A percentile compares a stretch with the other conserved stretches of the same genome.
phyloP scores from a whole-genome alignment of 176 grass and related monocot species.

The Zoysia pacifica region DNA sequence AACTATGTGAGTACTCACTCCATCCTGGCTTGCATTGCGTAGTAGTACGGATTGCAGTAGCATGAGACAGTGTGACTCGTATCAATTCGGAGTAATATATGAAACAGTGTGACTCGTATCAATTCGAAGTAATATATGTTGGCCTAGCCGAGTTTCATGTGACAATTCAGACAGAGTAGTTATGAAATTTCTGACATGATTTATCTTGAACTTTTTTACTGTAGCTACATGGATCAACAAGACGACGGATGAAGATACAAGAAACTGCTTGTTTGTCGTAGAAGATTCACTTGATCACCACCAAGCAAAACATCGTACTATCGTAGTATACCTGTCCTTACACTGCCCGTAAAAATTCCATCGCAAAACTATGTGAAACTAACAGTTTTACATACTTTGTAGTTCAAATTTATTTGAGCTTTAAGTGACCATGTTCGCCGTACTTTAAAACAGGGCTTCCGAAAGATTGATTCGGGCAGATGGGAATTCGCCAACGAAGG shows the following conservation, averaged over 20 bases:
- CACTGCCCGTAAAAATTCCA: slow-evolving; percentile 1
- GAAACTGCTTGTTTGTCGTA: slow-evolving; percentile 36
- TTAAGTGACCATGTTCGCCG: not conserved
- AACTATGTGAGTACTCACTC: slow-evolving; percentile 57
- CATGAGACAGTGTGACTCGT: not conserved
- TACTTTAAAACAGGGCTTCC: slow-evolving; percentile 61
- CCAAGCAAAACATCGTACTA: slow-evolving; percentile 19
- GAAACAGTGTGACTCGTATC: no score
- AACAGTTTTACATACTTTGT: slow-evolving; percentile 23
- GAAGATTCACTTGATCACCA: slow-evolving; percentile 48
- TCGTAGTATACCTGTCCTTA: slow-evolving; percentile 38
- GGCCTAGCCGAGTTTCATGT: no score
- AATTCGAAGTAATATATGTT: no score
- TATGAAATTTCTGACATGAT: slow-evolving; percentile 48
- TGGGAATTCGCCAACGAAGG: slow-evolving; percentile 90
- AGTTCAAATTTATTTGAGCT: not conserved
- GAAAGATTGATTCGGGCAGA: slow-evolving; percentile 73
- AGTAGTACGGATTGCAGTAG: not conserved
- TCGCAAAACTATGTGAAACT: slow-evolving; percentile 50
- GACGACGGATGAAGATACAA: slow-evolving; percentile 41
- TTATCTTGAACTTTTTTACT: slow-evolving; percentile 58
- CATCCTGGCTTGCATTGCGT: slow-evolving; percentile 12
- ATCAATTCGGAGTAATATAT: no score
- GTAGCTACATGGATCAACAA: slow-evolving; percentile 67
- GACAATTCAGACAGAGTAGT: not conserved